A percentile compares a stretch with the other conserved stretches of the same genome.
Conservation (phyloP, 2,329 filamentous ascomycete species). For the Colletotrichum echinochloae region DNA sequence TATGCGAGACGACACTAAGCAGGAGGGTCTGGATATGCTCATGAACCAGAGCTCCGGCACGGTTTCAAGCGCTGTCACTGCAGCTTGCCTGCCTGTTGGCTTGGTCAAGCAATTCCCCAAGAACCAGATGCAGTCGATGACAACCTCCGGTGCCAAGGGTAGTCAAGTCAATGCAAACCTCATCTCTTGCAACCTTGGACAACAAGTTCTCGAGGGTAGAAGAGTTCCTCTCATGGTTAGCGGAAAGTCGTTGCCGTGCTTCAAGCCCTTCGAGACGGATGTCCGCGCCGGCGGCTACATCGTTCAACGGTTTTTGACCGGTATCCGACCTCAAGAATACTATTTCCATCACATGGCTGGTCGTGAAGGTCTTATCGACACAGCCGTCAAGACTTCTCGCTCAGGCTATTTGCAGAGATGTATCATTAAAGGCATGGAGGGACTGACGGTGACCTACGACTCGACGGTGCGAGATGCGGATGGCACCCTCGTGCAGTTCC, state of each 20-base stretch:
- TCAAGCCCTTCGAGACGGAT: conserved; percentile 90
- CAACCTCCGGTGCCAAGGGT: conserved; percentile 94
- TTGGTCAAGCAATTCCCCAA: conserved; percentile 93
- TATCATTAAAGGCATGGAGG: conserved; percentile 99
- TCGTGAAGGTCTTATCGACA: conserved; percentile 97
- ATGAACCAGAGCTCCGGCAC: conserved; percentile 78
- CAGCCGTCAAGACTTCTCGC: conserved; percentile 96
- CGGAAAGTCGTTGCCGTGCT: conserved; percentile 95
- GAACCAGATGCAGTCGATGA: conserved; percentile 99
- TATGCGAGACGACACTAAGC: conserved; percentile 89
- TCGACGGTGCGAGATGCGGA: conserved; percentile 94
- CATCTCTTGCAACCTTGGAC: conserved; percentile 96
- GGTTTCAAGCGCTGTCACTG: conserved; percentile 84
- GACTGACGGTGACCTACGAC: conserved; percentile 91
- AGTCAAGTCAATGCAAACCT: conserved; percentile 93
- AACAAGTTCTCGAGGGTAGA: conserved; percentile 94
- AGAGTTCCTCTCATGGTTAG: conserved; percentile 98
- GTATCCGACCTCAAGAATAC: conserved; percentile 96
- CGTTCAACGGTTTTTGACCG: conserved; percentile 95
- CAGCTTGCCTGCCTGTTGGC: conserved; percentile 81
- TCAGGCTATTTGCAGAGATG: conserved; percentile 97
- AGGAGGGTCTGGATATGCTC: conserved; percentile 88
- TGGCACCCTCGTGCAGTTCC: conserved; percentile 91
- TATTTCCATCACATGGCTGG: conserved; percentile 99
- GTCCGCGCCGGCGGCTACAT: conserved; percentile 94